Evolutionary conservation across 2,329 filamentous ascomycete genomes (phyloP).

Genomic region (Ascochyta rabiei): DNA sequence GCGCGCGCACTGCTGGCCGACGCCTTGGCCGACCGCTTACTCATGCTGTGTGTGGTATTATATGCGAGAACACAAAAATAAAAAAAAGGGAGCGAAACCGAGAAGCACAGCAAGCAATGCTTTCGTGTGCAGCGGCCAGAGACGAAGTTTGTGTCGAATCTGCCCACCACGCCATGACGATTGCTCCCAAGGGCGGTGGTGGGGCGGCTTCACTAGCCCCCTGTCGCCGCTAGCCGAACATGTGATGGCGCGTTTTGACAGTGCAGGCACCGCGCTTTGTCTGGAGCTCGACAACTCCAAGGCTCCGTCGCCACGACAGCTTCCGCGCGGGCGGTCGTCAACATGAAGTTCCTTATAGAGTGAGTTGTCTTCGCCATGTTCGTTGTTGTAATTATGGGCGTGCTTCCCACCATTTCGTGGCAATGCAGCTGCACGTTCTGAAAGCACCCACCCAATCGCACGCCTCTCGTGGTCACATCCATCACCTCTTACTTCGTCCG

Average conservation of each 20-base stretch:
- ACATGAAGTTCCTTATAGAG: conserved; percentile 81
- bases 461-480: background rate
- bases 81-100: conserved; percentile 10
- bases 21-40: conserved; percentile 65
- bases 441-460: background rate
- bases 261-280: conserved; percentile 19
- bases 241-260: conserved; percentile 13
- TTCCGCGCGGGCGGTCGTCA: conserved; percentile 24
- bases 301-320: conserved; percentile 25
- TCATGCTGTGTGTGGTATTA: conserved; percentile 52
- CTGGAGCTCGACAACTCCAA: conserved; percentile 14
- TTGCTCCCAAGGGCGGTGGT: conserved; percentile 6
- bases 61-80: conserved; percentile 4
- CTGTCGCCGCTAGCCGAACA: conserved; percentile 11
- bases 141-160: conserved; percentile 8
- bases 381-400: background rate
- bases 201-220: conserved; percentile 2
- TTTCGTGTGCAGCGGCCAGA: background rate
- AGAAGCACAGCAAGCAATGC: background rate
- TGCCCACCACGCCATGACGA: conserved; percentile 14
- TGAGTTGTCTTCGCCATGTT: conserved; percentile 44
- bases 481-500: background rate
- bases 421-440: background rate
- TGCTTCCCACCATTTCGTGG: too few relatives aligned
- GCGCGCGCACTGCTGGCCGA: conserved; percentile 69